phyloP scores from a whole-genome alignment of 306 rosid species.

The Chamaecrista fasciculata region DNA sequence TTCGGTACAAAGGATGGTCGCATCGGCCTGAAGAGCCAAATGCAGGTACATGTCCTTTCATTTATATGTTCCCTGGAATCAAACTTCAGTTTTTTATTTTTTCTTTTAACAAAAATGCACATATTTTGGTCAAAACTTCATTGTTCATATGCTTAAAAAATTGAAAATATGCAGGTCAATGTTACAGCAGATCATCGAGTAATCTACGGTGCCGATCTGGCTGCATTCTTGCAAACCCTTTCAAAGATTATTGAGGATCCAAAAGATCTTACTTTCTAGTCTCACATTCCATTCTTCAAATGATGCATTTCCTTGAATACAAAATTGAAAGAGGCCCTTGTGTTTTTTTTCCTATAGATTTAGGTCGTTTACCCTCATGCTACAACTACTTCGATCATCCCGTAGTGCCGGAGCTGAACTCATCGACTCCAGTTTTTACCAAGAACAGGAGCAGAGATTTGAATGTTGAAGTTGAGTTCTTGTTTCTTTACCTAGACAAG shows the following conservation, averaged over 20 bases:
- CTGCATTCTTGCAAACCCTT: constrained; percentile 89
- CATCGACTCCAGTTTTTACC: background rate
- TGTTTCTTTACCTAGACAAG: background rate
- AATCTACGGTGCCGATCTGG: constrained; percentile 90
- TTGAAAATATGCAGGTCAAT: constrained; percentile 61
- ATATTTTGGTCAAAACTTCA: background rate
- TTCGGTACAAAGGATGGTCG: constrained; percentile 93
- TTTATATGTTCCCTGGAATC: background rate
- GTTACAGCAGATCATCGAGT: constrained; percentile 98
- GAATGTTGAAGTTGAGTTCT: background rate
- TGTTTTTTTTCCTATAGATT: constrained; percentile 7
- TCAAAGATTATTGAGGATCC: constrained; percentile 90
- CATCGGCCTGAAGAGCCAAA: constrained; percentile 85
- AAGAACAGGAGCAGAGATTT: background rate
- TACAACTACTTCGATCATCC: background rate
- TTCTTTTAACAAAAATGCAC: constrained; percentile 4
- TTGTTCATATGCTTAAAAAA: background rate
- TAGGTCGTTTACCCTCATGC: background rate
- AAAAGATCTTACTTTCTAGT: constrained; percentile 90
- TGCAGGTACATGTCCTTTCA: constrained; percentile 62
- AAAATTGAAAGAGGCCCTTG: background rate
- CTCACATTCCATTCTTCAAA: constrained; percentile 21
- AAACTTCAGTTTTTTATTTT: background rate
- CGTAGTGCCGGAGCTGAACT: background rate
- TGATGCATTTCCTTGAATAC: background rate